Percentiles rank a stretch among this genome's conserved stretches.
Evolutionary conservation across 768 basidiomycete genomes (phyloP).

Genomic region (Tulasnella sp.): DNA sequence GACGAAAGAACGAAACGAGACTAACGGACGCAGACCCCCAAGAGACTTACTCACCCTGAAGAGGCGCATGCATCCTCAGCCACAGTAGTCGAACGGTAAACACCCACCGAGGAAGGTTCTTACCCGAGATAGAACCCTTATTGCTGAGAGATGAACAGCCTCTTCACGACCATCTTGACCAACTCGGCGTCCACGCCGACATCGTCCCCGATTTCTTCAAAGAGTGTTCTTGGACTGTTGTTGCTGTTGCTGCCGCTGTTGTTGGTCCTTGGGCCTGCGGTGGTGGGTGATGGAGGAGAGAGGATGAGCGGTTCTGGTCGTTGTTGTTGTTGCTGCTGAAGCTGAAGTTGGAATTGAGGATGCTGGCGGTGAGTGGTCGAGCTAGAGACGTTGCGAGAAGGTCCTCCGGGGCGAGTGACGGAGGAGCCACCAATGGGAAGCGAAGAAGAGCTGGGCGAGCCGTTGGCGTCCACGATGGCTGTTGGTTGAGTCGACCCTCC

Average conservation of each 20-base stretch:
- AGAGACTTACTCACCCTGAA: not conserved
- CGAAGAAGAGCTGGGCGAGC: slow-evolving; percentile 21
- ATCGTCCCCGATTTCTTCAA: slow-evolving; percentile 65
- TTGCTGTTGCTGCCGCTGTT: not conserved
- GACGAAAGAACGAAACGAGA: not conserved
- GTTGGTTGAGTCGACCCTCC: slow-evolving; percentile 40
- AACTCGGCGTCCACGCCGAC: slow-evolving; percentile 73
- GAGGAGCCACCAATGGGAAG: not conserved
- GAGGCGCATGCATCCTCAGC: not conserved
- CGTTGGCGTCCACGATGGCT: slow-evolving; percentile 43
- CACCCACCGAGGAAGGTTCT: not conserved
- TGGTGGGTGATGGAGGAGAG: not conserved
- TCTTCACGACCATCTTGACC: slow-evolving; percentile 67
- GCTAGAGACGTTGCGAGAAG: not conserved
- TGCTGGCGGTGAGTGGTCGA: not conserved
- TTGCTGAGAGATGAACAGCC: slow-evolving; percentile 45
- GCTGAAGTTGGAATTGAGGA: slow-evolving; percentile 2
- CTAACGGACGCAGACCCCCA: not conserved
- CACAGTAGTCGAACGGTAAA: not conserved
- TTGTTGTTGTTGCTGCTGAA: not conserved
- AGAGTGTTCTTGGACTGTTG: slow-evolving; percentile 41
- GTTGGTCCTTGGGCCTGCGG: not conserved
- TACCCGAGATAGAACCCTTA: not conserved
- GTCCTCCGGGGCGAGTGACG: not conserved
- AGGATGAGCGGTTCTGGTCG: not conserved